These are phyloP conservation scores for Spinellus fusiger DNA, from an alignment of 192 early-diverging fungal species.

Conservation along the genomic window DNA sequence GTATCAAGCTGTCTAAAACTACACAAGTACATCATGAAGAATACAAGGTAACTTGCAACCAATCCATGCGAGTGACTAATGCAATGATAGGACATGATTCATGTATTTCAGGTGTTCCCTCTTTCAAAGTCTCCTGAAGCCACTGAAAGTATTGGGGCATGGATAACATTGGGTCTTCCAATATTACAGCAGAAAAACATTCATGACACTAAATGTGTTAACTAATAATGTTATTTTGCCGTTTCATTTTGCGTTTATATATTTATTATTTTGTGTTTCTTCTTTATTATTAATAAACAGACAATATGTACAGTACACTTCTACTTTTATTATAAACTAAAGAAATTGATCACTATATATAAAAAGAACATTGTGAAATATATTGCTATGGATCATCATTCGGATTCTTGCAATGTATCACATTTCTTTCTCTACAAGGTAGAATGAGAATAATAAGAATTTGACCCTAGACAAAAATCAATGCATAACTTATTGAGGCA, in stretches of 20 bases:
- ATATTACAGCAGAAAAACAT: background rate
- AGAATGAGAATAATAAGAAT: too few relatives aligned
- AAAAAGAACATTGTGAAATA: too few relatives aligned
- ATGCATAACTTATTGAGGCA: too few relatives aligned
- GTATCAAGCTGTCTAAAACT: conserved; percentile 7
- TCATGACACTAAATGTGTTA: background rate
- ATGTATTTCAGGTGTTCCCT: conserved; percentile 18
- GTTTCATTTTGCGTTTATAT: background rate
- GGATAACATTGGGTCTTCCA: background rate
- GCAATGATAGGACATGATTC: conserved; percentile 15
- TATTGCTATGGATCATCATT: too few relatives aligned
- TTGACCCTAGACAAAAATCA: too few relatives aligned
- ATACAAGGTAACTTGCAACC: conserved; percentile 7
- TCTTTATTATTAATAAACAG: too few relatives aligned
- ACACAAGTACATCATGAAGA: conserved; percentile 8
- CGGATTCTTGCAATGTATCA: too few relatives aligned
- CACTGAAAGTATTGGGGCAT: conserved; percentile 9
- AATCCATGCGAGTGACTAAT: background rate
- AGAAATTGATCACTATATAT: too few relatives aligned
- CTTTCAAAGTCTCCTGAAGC: conserved; percentile 6
- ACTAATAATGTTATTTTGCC: background rate
- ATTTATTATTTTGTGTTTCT: too few relatives aligned
- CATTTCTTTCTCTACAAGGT: too few relatives aligned
- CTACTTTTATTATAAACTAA: too few relatives aligned
- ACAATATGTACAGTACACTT: too few relatives aligned